These are phyloP conservation scores for Moesziomyces sp. DNA, from an alignment of 1,284 basidiomycete species.

Conservation along the genomic window DNA sequence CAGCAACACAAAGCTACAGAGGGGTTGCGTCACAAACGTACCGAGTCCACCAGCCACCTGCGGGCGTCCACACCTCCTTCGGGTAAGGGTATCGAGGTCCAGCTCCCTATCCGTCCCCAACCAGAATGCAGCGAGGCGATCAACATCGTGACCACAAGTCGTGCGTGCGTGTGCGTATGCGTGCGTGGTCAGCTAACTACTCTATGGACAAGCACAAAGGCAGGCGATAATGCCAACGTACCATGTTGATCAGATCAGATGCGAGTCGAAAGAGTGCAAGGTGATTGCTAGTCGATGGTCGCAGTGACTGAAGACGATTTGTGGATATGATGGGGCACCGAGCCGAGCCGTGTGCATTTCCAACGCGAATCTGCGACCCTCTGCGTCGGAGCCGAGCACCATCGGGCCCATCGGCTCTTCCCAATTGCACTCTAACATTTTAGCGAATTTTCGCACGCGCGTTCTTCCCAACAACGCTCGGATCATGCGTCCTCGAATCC, in stretches of 20 bases:
- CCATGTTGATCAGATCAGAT: slow-evolving; percentile 6
- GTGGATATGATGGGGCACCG: neutral
- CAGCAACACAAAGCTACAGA: too few species aligned
- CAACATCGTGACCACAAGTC: neutral
- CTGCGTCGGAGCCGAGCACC: too few species aligned
- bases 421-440: too few species aligned
- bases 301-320: too few species aligned
- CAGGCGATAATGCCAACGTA: neutral
- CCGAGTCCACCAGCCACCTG: slow-evolving; percentile 73
- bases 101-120: slow-evolving; percentile 56
- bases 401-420: too few species aligned
- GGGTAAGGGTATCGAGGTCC: slow-evolving; percentile 72
- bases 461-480: too few species aligned
- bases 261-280: neutral
- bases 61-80: slow-evolving; percentile 73
- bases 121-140: too few species aligned
- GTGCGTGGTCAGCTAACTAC: neutral
- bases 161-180: neutral
- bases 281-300: neutral
- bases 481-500: too few species aligned
- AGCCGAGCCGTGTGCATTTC: too few species aligned
- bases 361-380: too few species aligned
- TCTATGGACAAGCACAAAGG: neutral
- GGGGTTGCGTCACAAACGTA: slow-evolving; percentile 15
- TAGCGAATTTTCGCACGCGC: too few species aligned